Conservation (phyloP, 768 basidiomycete species). For the Mrakia gelida region DNA sequence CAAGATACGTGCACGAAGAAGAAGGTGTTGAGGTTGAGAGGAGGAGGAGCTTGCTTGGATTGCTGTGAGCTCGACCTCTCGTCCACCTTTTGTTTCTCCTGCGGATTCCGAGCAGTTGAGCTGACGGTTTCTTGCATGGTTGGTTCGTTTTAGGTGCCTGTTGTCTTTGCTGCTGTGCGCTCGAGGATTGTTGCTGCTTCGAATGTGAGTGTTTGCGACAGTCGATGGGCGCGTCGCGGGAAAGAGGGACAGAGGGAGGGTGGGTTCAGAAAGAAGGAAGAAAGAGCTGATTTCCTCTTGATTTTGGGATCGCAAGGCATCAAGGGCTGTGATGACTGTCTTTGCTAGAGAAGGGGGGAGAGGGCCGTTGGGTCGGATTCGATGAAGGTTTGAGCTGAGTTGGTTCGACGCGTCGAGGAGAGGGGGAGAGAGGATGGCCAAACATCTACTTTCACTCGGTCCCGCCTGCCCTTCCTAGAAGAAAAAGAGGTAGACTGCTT, state of each 20-base stretch:
- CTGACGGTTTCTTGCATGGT: not conserved
- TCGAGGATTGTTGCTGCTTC: not conserved
- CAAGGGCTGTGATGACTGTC: not conserved
- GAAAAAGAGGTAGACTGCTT: no score
- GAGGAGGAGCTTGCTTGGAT: not conserved
- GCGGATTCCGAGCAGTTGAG: not conserved
- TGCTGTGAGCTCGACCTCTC: not conserved
- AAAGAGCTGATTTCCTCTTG: not conserved
- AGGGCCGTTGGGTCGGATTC: not conserved
- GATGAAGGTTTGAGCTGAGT: not conserved
- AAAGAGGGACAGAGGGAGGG: not conserved
- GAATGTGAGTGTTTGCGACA: not conserved
- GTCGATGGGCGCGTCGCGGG: not conserved
- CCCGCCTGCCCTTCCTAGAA: no score
- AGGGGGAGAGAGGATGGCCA: not conserved
- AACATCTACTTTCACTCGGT: no score
- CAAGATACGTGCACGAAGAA: not conserved
- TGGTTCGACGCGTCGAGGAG: not conserved
- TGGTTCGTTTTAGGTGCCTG: not conserved
- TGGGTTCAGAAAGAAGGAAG: no score
- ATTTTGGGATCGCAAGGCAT: not conserved
- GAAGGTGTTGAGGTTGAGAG: constrained; percentile 1
- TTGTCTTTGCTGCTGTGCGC: not conserved
- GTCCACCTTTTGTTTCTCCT: not conserved
- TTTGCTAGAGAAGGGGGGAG: not conserved